Evolutionary conservation across 371 early-diverging fungal genomes (phyloP).

Genomic region (Syncephalastrum racemosum): DNA sequence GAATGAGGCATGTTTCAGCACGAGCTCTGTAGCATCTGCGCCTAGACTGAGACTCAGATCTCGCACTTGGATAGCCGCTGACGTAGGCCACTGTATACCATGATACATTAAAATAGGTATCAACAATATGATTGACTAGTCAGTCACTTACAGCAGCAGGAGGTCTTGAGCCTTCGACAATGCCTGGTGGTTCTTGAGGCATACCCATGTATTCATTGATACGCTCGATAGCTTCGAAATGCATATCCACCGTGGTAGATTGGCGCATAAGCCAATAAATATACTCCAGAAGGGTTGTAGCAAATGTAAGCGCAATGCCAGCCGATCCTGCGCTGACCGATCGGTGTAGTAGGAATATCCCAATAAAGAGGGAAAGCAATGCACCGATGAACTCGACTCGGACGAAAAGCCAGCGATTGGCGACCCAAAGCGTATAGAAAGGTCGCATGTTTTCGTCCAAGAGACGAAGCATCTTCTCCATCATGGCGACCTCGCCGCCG

Average conservation of each 20-base stretch:
- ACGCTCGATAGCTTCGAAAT: conserved; percentile 84
- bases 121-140: too few species aligned
- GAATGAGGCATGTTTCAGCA: conserved; percentile 60
- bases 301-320: conserved; percentile 77
- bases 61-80: conserved; percentile 65
- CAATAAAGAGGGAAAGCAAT: conserved; percentile 66
- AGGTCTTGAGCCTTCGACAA: conserved; percentile 52
- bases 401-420: conserved; percentile 68
- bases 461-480: conserved; percentile 42
- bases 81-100: conserved; percentile 70
- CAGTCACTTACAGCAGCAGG: conserved; percentile 50
- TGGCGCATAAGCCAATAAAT: conserved; percentile 78
- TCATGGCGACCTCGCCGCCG: conserved; percentile 39
- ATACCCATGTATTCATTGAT: conserved; percentile 71
- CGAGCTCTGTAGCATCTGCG: conserved; percentile 51
- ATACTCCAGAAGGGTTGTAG: conserved; percentile 61
- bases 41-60: conserved; percentile 58
- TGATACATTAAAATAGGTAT: background rate
- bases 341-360: conserved; percentile 53
- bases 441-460: conserved; percentile 76
- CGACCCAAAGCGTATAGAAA: conserved; percentile 77
- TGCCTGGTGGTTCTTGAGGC: conserved; percentile 72
- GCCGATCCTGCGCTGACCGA: conserved; percentile 72
- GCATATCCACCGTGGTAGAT: conserved; percentile 82
- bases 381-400: conserved; percentile 79